These are phyloP conservation scores for Pleurotus giganteus DNA, from an alignment of 768 basidiomycete species.

Conservation along the genomic window DNA sequence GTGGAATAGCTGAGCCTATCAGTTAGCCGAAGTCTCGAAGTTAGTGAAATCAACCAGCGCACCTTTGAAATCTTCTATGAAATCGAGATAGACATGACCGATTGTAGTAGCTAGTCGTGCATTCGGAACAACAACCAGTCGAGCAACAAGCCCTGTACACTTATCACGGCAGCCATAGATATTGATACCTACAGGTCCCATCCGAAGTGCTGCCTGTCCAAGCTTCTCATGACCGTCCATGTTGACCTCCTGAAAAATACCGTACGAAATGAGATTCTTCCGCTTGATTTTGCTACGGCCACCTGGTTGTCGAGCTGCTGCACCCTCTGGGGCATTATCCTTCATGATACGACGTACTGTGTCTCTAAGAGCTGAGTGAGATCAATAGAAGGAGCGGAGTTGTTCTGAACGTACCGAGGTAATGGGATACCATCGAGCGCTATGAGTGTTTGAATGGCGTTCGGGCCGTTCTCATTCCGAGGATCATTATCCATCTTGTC, in stretches of 20 bases:
- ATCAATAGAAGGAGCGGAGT: background rate
- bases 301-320: background rate
- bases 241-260: conserved; percentile 20
- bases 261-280: conserved; percentile 7
- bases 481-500: conserved; percentile 18
- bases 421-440: conserved; percentile 15
- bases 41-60: conserved; percentile 7
- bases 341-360: background rate
- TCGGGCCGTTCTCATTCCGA: conserved; percentile 15
- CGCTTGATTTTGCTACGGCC: background rate
- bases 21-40: background rate
- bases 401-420: conserved; percentile 15
- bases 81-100: conserved; percentile 31
- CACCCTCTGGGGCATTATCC: background rate
- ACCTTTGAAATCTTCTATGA: conserved; percentile 25
- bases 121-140: conserved; percentile 23
- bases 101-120: conserved; percentile 10
- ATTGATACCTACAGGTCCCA: conserved; percentile 26
- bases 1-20: conserved; percentile 10
- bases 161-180: conserved; percentile 29
- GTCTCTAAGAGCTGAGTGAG: background rate
- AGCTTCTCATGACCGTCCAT: conserved; percentile 30
- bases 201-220: conserved; percentile 19
- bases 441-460: conserved; percentile 16
- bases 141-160: conserved; percentile 18